Base-by-base conservation (phyloP, 352 stramenopile genomes). In the Pythium scleroteichum region DNA sequence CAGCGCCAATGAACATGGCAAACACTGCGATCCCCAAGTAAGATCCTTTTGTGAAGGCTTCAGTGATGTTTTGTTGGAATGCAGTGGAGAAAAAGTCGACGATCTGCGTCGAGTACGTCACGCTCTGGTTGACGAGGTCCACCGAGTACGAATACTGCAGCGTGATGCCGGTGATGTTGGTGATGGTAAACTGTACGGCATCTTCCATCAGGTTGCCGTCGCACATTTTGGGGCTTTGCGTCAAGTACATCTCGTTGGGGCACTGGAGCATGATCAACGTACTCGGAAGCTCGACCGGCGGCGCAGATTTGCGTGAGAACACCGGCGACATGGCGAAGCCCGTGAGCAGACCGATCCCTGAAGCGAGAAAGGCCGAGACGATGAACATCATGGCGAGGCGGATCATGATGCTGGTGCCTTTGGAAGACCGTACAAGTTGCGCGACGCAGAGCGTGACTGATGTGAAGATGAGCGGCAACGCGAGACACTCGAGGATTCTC, bases 391-490 rank as follows among this genome's bases (percentile, higher is more conserved):
- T 5, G 2, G 12, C 47, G 52, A 85, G 69, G 8, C 75, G 75
- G 7, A 72, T 32, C 45, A 83, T 59, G 16, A 87, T 72, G 5
- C 63, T 32, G 0, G 65, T 64, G 2, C 73, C 80, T 48, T 87
- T 85, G 26, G 67, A 58, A 5, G 75, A 79, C 2, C 78, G 63
- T 32, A 84, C 68, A 13, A 87, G 48, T 26, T 87, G 81, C 9
- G 68, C 73, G 22, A 85, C 66, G 59, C 73, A 79, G 44, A 78
- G 79, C 17, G 72, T 82, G 54, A 85, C 69, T 42, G 66, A 84
- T 20, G 78, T 85, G 66, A 85, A 87, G 44, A 87, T 77, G 17
- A 87, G 65, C 39, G 75, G 78, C 8, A 87, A 49, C 23, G 74
- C 76, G 44, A 87, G 64, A 50, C 78, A 85, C 53, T 80, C 71